Evolutionary conservation across 1,139 yeast genomes (phyloP).

Genomic region (Trichomonascaceae sp.): DNA sequence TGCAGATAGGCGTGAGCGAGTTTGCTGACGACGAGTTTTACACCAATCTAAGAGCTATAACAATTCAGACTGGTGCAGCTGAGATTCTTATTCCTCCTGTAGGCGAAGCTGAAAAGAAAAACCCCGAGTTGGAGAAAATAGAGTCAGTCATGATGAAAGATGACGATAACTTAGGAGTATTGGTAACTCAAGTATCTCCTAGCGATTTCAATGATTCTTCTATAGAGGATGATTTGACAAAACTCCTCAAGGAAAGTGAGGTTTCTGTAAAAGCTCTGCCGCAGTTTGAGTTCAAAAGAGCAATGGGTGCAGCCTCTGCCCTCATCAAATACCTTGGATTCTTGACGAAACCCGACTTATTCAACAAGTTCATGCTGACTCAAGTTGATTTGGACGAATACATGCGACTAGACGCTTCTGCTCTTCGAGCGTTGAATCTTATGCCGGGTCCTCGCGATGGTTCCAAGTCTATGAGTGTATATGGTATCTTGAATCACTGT

Average conservation of each 20-base stretch:
- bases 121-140: conserved; percentile 38
- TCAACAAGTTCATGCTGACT: conserved; percentile 49
- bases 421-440: conserved; percentile 78
- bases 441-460: conserved; percentile 58
- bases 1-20: conserved; percentile 65
- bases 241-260: conserved; percentile 47
- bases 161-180: conserved; percentile 40
- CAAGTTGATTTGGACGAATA: conserved; percentile 66
- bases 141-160: conserved; percentile 60
- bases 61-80: conserved; percentile 83
- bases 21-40: conserved; percentile 82
- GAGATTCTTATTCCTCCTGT: conserved; percentile 63
- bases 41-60: conserved; percentile 75
- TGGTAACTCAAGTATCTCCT: conserved; percentile 54
- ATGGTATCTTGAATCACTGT: conserved; percentile 80
- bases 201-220: conserved; percentile 54
- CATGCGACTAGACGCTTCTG: conserved; percentile 88
- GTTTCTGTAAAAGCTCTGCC: conserved; percentile 49
- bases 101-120: conserved; percentile 34
- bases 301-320: conserved; percentile 54
- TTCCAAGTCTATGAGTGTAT: conserved; percentile 57
- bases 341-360: conserved; percentile 41
- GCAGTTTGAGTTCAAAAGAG: conserved; percentile 42
- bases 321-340: conserved; percentile 59
- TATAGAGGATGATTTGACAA: conserved; percentile 66